Percentiles rank a stretch among this genome's conserved stretches.
These are phyloP conservation scores for Russula earlei DNA, from an alignment of 768 basidiomycete genomes.

Conservation along the genomic window DNA sequence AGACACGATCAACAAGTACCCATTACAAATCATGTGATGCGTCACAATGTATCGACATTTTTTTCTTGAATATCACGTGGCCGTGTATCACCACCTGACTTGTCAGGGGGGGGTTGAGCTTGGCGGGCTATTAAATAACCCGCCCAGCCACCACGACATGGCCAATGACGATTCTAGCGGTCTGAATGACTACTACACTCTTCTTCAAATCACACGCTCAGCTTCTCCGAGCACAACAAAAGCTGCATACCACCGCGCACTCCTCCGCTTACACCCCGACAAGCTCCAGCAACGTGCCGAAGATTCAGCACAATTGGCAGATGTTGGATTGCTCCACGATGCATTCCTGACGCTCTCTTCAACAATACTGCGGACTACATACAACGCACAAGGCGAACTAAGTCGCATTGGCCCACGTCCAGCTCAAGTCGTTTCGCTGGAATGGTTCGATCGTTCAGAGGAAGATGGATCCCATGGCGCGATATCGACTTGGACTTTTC, in stretches of 20 bases:
- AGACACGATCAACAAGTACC: too few species aligned
- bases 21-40: too few species aligned
- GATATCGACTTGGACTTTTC: slow-evolving; percentile 40
- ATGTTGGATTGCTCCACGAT: slow-evolving; percentile 52
- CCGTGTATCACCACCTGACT: too few species aligned
- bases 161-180: not conserved
- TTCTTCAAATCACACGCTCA: slow-evolving; percentile 44
- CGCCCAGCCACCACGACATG: not conserved
- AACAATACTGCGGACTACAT: slow-evolving; percentile 36
- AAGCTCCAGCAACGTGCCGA: slow-evolving; percentile 26
- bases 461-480: slow-evolving; percentile 31
- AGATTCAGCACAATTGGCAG: not conserved
- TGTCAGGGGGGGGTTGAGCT: too few species aligned
- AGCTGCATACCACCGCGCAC: slow-evolving; percentile 55
- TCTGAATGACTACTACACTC: slow-evolving; percentile 43
- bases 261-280: slow-evolving; percentile 60
- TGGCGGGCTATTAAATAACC: too few species aligned
- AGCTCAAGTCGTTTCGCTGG: slow-evolving; percentile 69
- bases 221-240: slow-evolving; percentile 53
- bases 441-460: slow-evolving; percentile 43
- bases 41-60: too few species aligned
- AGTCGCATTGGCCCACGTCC: slow-evolving; percentile 43
- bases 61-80: too few species aligned
- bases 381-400: slow-evolving; percentile 34
- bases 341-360: slow-evolving; percentile 58